Conservation (phyloP, 139 green algal species). For the Micractinium sp. region DNA sequence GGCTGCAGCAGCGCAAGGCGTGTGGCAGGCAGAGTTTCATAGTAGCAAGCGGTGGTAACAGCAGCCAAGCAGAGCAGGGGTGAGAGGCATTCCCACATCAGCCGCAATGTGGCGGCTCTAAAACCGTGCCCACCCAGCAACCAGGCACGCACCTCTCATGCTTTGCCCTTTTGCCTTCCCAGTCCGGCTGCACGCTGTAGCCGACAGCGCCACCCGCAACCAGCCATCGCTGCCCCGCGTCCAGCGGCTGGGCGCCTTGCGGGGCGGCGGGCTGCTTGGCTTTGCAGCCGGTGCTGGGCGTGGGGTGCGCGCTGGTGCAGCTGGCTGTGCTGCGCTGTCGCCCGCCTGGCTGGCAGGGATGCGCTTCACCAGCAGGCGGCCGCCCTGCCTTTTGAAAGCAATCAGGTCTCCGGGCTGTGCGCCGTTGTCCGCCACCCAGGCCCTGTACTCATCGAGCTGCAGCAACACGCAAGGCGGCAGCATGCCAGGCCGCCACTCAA, state of each 20-base stretch:
- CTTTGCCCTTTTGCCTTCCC: not conserved
- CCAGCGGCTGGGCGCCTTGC: not conserved
- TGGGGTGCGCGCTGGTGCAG: too few relatives aligned
- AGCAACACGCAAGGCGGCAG: not conserved
- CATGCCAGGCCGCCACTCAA: not conserved
- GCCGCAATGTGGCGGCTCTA: too few relatives aligned
- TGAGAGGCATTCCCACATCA: not conserved
- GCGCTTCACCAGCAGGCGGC: not conserved
- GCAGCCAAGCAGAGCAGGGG: not conserved
- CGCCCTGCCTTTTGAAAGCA: not conserved
- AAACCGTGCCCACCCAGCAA: not conserved
- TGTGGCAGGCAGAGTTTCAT: not conserved
- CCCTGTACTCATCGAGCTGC: not conserved
- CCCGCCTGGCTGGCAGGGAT: not conserved
- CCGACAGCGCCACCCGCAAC: not conserved
- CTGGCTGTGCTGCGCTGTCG: too few relatives aligned
- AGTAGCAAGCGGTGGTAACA: not conserved
- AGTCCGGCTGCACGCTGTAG: not conserved
- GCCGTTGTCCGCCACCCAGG: not conserved
- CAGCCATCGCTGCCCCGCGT: not conserved
- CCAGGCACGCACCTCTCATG: not conserved
- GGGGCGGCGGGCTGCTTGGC: not conserved
- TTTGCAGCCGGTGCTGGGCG: not conserved
- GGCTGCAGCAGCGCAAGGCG: not conserved
- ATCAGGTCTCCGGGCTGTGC: not conserved